phyloP scores from a whole-genome alignment of 768 basidiomycete genomes.

The Trametes coccinea region DNA sequence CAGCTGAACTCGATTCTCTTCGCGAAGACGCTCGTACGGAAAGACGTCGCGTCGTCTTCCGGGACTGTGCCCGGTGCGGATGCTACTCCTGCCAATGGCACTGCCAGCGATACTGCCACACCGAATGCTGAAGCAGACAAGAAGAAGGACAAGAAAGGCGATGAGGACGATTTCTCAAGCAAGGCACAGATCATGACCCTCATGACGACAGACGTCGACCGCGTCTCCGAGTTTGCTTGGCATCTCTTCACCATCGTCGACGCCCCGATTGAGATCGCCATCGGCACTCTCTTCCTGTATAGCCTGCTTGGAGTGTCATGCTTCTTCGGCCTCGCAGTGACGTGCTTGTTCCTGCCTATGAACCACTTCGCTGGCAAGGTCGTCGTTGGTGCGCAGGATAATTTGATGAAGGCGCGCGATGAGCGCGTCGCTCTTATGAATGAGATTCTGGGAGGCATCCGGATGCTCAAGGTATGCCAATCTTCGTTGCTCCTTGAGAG shows the following conservation, averaged over 20 bases:
- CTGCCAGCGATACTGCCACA: not conserved
- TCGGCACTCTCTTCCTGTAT: constrained; percentile 78
- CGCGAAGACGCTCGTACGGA: constrained; percentile 82
- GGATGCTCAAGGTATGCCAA: constrained; percentile 11
- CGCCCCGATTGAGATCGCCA: constrained; percentile 72
- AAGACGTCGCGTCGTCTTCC: constrained; percentile 73
- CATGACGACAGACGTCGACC: constrained; percentile 93
- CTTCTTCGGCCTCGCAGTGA: constrained; percentile 76
- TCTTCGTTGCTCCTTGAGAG: too few species aligned
- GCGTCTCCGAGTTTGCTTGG: constrained; percentile 83
- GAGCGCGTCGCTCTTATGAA: constrained; percentile 92
- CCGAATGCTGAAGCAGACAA: constrained; percentile 32
- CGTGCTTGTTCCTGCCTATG: constrained; percentile 64
- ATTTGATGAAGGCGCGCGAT: constrained; percentile 89
- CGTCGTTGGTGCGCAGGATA: constrained; percentile 76
- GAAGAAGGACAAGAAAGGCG: constrained; percentile 64
- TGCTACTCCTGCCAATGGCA: not conserved
- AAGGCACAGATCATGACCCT: constrained; percentile 90
- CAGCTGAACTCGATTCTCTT: constrained; percentile 86
- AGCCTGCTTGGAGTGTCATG: constrained; percentile 74
- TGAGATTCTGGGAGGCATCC: constrained; percentile 45
- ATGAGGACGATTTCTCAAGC: constrained; percentile 51
- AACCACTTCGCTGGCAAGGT: constrained; percentile 85
- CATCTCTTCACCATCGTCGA: constrained; percentile 76
- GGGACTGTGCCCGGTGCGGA: not conserved